A percentile compares a stretch with the other conserved stretches of the same genome.
Conservation (phyloP, 192 early-diverging fungal genomes). For the Allomyces javanicus region DNA sequence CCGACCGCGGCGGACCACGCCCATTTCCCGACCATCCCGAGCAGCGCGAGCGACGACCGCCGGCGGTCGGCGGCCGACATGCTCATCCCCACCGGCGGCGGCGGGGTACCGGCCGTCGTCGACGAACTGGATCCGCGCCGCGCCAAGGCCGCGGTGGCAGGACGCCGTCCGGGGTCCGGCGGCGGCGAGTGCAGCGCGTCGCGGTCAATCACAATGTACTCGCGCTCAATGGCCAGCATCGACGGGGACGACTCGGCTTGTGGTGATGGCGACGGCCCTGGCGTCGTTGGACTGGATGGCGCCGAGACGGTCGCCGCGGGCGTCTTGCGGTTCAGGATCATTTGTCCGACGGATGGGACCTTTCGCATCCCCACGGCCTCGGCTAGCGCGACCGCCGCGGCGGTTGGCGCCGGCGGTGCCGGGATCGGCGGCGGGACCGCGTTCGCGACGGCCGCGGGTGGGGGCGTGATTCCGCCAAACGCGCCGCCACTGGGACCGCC, state of each 20-base stretch:
- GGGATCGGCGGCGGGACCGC: neutral
- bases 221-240: constrained; percentile 33
- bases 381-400: constrained; percentile 2
- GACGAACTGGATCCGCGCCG: too few relatives aligned
- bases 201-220: constrained; percentile 51
- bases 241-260: constrained; percentile 1
- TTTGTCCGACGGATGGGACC: constrained; percentile 2
- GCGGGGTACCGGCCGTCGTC: too few relatives aligned
- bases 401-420: neutral
- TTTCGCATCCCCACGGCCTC: constrained; percentile 6
- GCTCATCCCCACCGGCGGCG: too few relatives aligned
- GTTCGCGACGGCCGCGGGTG: neutral
- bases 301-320: constrained; percentile 2
- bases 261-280: neutral
- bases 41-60: neutral
- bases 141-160: too few relatives aligned
- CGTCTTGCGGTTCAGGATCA: constrained; percentile 6
- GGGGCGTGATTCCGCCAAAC: neutral
- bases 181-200: neutral
- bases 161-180: neutral
- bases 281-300: constrained; percentile 2
- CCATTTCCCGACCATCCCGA: neutral
- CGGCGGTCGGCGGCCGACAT: neutral
- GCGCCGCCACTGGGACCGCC: neutral
- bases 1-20: neutral